Conservation (phyloP, 2,329 filamentous ascomycete species). For the Xylaria sp. region DNA sequence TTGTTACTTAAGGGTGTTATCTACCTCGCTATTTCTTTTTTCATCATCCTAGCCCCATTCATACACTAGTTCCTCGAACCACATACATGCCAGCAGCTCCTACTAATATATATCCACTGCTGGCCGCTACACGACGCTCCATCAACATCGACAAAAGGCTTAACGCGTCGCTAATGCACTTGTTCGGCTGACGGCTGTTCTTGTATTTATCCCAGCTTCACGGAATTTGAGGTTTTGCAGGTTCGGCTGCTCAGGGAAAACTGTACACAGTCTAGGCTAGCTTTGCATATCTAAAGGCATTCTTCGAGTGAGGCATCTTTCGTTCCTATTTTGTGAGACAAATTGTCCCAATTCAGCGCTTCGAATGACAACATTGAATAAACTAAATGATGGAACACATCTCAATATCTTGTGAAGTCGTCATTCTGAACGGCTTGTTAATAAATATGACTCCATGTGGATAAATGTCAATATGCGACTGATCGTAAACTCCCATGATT, state of each 20-base stretch:
- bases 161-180: background rate
- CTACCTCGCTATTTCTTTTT: no score
- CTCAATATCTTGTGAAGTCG: background rate
- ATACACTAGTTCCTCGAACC: no score
- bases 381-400: slow-evolving; percentile 3
- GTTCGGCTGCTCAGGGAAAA: background rate
- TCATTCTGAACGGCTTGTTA: background rate
- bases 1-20: no score
- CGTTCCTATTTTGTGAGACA: background rate
- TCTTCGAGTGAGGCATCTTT: background rate
- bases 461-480: background rate
- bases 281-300: background rate
- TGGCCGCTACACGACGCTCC: background rate
- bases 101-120: background rate
- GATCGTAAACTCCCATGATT: background rate
- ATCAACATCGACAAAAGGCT: background rate
- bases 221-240: background rate
- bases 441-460: background rate
- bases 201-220: background rate
- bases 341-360: background rate
- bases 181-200: background rate
- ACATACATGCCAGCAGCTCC: no score
- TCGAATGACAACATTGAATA: background rate
- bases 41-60: no score
- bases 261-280: background rate